Conservation (phyloP, 2,329 filamentous ascomycete species). For the Niveomyces coronatus region DNA sequence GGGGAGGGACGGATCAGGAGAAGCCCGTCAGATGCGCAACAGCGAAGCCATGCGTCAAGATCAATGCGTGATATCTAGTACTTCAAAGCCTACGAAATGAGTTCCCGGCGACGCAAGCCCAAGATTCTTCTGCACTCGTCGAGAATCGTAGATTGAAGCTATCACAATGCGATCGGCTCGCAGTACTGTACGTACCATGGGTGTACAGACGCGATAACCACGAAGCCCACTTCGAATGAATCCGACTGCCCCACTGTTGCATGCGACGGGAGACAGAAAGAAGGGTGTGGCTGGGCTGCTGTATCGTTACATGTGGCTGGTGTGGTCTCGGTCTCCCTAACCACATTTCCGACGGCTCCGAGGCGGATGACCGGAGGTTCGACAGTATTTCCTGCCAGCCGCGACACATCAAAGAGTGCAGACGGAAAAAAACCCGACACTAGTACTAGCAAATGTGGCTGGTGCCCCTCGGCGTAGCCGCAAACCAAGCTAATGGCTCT, state of each 20-base stretch:
- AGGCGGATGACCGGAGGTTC: constrained; percentile 15
- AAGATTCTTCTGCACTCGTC: no score
- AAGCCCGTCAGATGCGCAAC: no score
- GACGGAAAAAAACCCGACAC: constrained; percentile 4
- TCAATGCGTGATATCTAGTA: background rate
- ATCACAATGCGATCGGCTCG: background rate
- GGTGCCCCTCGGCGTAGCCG: constrained; percentile 8
- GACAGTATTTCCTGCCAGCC: no score
- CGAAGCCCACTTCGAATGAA: constrained; percentile 5
- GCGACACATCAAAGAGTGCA: no score
- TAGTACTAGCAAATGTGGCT: constrained; percentile 6
- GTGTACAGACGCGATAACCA: constrained; percentile 9
- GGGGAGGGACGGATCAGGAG: constrained; percentile 7
- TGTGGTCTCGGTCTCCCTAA: constrained; percentile 13
- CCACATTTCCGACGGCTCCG: constrained; percentile 21
- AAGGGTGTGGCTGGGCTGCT: constrained; percentile 5
- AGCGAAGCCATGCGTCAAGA: no score
- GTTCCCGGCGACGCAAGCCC: no score
- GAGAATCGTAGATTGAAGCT: background rate
- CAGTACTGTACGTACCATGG: background rate
- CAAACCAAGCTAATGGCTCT: constrained; percentile 1
- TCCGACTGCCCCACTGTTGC: constrained; percentile 3
- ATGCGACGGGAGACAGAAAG: background rate
- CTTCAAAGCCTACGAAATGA: no score
- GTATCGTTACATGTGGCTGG: constrained; percentile 11